Evolutionary conservation across 257 asterid species (phyloP), one percentile per base, ranked within the genome.

Genomic region (Solanum chiquidenum): DNA sequence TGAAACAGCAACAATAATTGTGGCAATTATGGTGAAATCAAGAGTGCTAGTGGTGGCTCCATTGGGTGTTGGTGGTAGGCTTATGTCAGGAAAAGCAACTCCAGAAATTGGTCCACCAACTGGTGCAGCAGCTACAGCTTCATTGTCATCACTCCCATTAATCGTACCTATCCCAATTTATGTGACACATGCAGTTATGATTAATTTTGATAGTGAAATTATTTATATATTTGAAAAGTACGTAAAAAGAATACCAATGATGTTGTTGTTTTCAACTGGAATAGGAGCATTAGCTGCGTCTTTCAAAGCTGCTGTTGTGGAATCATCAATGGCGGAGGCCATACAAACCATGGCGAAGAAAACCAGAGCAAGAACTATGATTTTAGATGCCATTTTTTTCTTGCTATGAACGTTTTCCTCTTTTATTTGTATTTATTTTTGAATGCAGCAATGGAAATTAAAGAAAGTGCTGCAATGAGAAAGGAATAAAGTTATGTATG

Each of bases 101-200:
- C 60, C 87, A 2, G 94, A 74, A 29, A 92, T 92, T 0, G 96
- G 96, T 13, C 92, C 92, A 7, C 98, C 96, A 16, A 91, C 86
- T 1, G 98, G 94, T 49, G 96, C 96, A 3, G 93, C 98, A 4
- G 18, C 29, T 10, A 25, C 83, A 4, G 21, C 5, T 12, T 84
- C 25, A 16, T 80, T 16, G 3, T 29, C 85, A 5, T 5, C 4
- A 10, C 55, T 9, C 6, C 91, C 94, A 3, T 38, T 86, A 2
- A 90, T 42, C 33, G 91, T 76, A 46, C 85, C 68, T 60, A 12
- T 60, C 29, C 10, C 12, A 60, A 60, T 60, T 60, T 60, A 23
- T 4, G 29, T 23, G 72, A 5, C 72, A n/a, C 31, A n/a, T 49
- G 20, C 5, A 12, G 6, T 64, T 64, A 64, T 1, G 23, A 60